These are phyloP conservation scores for Angomonas desouzai DNA, from an alignment of 208 protist genomes.

Conservation along the genomic window DNA sequence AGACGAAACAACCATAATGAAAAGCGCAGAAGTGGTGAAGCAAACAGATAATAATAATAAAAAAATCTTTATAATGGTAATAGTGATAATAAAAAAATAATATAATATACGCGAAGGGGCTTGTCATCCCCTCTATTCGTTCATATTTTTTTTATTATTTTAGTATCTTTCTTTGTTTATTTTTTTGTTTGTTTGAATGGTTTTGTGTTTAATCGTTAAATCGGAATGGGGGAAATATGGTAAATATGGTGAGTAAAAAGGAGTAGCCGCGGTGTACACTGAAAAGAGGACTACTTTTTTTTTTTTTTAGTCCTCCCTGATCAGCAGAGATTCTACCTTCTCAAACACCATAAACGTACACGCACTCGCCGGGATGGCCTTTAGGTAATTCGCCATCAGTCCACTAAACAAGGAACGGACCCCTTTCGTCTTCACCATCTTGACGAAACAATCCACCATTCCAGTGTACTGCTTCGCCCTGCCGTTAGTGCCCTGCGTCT, in stretches of 20 bases:
- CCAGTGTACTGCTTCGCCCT: constrained; percentile 68
- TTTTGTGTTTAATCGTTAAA: too few species aligned
- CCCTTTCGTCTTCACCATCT: constrained; percentile 75
- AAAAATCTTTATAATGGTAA: too few species aligned
- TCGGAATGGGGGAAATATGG: too few species aligned
- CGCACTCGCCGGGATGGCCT: constrained; percentile 80
- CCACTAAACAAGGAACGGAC: constrained; percentile 80
- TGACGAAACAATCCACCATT: constrained; percentile 85
- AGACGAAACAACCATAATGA: constrained; percentile 5
- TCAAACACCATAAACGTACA: constrained; percentile 89
- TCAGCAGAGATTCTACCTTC: constrained; percentile 50
- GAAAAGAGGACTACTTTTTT: not conserved
- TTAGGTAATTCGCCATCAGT: constrained; percentile 87
- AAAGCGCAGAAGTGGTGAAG: not conserved
- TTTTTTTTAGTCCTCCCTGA: constrained; percentile 54
- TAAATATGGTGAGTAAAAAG: too few species aligned
- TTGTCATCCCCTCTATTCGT: not conserved
- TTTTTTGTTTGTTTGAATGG: too few species aligned
- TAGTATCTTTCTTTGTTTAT: too few species aligned
- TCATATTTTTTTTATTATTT: not conserved
- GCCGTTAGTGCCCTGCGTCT: constrained; percentile 87
- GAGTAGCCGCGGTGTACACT: too few species aligned
- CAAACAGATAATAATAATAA: constrained; percentile 1
- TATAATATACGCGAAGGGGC: too few species aligned
- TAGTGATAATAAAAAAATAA: too few species aligned